phyloP scores from a whole-genome alignment of 768 basidiomycete genomes.

The Lenzites betulinus region DNA sequence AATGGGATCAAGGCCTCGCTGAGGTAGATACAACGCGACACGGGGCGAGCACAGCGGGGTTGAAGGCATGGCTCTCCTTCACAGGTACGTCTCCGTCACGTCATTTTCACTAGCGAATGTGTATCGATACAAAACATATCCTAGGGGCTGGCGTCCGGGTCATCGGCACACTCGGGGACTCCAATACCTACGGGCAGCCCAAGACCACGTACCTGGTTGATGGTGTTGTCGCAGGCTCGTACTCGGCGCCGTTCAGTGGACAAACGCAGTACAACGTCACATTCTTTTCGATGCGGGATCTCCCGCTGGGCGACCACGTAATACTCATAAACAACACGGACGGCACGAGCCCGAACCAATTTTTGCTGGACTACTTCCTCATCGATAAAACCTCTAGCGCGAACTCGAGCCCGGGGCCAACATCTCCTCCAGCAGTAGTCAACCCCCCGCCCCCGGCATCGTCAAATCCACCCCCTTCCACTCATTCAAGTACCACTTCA shows the following conservation, averaged over 20 bases:
- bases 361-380: slow-evolving; percentile 12
- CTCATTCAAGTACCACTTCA: not conserved
- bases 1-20: slow-evolving; percentile 5
- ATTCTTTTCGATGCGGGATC: not conserved
- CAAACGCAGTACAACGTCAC: slow-evolving; percentile 3
- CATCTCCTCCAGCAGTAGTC: not conserved
- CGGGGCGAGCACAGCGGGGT: not conserved
- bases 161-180: slow-evolving; percentile 2
- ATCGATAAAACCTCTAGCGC: not conserved
- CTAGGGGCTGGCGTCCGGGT: slow-evolving; percentile 10
- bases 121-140: not conserved
- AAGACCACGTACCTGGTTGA: slow-evolving; percentile 7
- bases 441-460: not conserved
- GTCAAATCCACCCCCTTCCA: not conserved
- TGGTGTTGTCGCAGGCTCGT: not conserved
- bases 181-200: not conserved
- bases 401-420: too few relatives aligned
- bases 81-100: not conserved
- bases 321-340: slow-evolving; percentile 5
- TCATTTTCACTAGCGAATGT: too few relatives aligned
- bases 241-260: not conserved
- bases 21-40: slow-evolving; percentile 15
- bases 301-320: slow-evolving; percentile 1
- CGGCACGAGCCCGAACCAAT: slow-evolving; percentile 6
- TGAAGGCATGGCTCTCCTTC: not conserved